Evolutionary conservation across 176 grass and related monocot species (phyloP).

Genomic region (Ensete glaucum): DNA sequence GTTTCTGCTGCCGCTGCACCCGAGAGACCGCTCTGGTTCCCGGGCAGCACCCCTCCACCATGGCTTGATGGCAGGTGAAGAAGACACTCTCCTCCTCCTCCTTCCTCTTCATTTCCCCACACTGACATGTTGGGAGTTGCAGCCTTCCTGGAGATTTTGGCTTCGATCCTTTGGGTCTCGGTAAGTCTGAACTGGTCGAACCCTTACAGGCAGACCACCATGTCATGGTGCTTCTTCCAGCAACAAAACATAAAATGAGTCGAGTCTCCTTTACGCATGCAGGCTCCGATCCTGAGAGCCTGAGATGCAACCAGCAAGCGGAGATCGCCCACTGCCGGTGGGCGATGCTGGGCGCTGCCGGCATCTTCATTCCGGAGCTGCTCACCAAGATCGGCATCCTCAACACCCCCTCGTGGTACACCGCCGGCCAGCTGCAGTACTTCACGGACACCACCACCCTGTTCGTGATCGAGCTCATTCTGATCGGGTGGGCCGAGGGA

Average conservation of each 20-base stretch:
- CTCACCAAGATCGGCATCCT: slow-evolving; percentile 93
- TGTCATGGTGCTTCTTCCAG: background rate
- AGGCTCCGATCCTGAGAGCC: slow-evolving; percentile 95
- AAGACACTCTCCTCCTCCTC: background rate
- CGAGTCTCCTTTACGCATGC: background rate
- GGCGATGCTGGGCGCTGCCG: slow-evolving; percentile 97
- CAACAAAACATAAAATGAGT: background rate
- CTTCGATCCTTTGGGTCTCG: slow-evolving; percentile 86
- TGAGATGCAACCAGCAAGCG: slow-evolving; percentile 86
- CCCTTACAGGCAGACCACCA: too few species aligned
- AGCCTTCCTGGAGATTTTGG: slow-evolving; percentile 98
- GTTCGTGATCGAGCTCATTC: slow-evolving; percentile 84
- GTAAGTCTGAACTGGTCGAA: slow-evolving; percentile 30
- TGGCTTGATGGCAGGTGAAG: slow-evolving; percentile 93
- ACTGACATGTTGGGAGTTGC: slow-evolving; percentile 14
- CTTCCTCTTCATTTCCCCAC: background rate
- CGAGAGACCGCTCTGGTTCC: slow-evolving; percentile 93
- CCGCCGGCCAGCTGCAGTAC: slow-evolving; percentile 67
- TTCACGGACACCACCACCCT: slow-evolving; percentile 99
- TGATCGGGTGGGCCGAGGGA: slow-evolving; percentile 96
- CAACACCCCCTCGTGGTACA: slow-evolving; percentile 96
- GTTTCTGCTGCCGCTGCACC: slow-evolving; percentile 42
- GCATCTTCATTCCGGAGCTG: slow-evolving; percentile 97
- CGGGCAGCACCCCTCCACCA: slow-evolving; percentile 89
- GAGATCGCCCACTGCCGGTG: slow-evolving; percentile 98